Evolutionary conservation across 768 basidiomycete genomes (phyloP), one percentile per base, ranked within the genome.

Genomic region (Steccherinum ochraceum): DNA sequence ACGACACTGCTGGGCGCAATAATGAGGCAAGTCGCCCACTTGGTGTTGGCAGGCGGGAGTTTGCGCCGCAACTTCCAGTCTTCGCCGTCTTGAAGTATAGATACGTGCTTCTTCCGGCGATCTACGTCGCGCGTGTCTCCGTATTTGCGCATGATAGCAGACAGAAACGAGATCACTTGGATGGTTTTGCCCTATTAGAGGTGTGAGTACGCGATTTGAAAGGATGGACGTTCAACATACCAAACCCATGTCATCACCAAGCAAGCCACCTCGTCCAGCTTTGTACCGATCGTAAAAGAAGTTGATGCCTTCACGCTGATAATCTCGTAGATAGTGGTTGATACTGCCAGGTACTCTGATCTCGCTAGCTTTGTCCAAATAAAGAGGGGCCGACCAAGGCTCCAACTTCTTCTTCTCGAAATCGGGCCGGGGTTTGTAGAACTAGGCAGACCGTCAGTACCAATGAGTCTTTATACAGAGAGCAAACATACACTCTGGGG

Each of bases 211-310:
- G 51, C 51, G 48, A 52, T n/a, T 1, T 24, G 0, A 16, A 18
- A 3, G 5, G 16, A 5, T 11, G 24, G 26, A 48, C 19, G n/a
- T n/a, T 5, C 3, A 24, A 66, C 66, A 21, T 55, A 84, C 83
- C 54, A 86, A 72, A 56, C 92, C 95, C 95, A 98, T 98, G 61
- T 98, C 95, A 63, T 98, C 95, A 4, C 95, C 95, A 3, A 98
- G 75, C 11, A 97, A 64, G 0, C 86, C 94, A 0, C 95, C 95
- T 41, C 74, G 71, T 0, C 75, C 77, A 56, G 84, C 70, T 24
- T 72, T 66, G 62, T 86, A 96, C 43, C 83, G 76, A 12, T 77
- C 71, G 68, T 80, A 96, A 45, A 97, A 78, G 67, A 97, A 97
- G 40, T 72, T 66, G 12, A 88, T 80, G 5, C 95, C 95, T 11